Conservation (phyloP, 768 basidiomycete species). For the Hypholoma sublateritium region DNA sequence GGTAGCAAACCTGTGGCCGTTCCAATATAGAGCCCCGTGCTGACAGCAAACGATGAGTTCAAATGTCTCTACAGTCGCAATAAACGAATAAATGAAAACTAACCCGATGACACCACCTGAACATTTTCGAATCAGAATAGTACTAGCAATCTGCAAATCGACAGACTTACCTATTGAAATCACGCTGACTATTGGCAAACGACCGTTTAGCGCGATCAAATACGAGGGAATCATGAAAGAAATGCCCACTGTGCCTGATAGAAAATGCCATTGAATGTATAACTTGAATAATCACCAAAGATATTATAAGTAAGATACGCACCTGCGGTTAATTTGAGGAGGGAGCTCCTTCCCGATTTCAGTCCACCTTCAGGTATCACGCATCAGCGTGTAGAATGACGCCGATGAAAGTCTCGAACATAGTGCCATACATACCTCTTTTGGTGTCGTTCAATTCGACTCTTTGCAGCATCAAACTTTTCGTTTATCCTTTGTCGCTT, state of each 20-base stretch:
- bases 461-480: neutral
- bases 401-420: neutral
- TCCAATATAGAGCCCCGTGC: conserved; percentile 18
- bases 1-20: conserved; percentile 14
- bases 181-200: conserved; percentile 10
- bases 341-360: conserved; percentile 17
- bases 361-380: conserved; percentile 2
- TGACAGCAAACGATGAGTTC: neutral
- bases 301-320: neutral
- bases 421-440: conserved; percentile 3
- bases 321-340: conserved; percentile 19
- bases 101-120: conserved; percentile 17
- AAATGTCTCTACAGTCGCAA: neutral
- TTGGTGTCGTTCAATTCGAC: conserved; percentile 6
- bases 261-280: neutral
- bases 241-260: conserved; percentile 6
- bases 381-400: neutral
- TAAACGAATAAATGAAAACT: neutral
- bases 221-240: neutral
- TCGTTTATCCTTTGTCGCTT: neutral
- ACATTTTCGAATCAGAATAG: neutral
- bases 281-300: too few relatives aligned
- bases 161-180: conserved; percentile 13
- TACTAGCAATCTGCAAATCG: too few relatives aligned
- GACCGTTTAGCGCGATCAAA: neutral